Base-by-base conservation (phyloP, 257 asterid species). In the Handroanthus guayacan region DNA sequence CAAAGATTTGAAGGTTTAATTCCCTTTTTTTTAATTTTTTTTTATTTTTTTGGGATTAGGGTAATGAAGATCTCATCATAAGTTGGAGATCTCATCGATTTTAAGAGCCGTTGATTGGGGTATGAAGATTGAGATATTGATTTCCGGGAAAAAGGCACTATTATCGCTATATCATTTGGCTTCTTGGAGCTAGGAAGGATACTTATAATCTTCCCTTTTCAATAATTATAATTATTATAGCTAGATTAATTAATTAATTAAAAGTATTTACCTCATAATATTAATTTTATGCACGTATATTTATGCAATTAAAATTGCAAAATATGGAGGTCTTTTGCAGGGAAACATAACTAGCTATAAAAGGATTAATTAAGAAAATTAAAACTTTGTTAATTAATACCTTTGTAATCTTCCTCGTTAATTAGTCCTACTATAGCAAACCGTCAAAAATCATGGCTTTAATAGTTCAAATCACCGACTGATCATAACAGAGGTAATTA, bases 11-110 rank as follows among this genome's bases (percentile, higher is more conserved):
- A 76, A 69, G 67, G 43, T 65, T 16, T 68, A 62, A 50, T 43
- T 45, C 47, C 56, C 65, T 12, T 18, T 70, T 13, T 3, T 31
- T 20, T 56, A 57, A 48, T 0, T 75, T 36, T 12, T 31, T 58
- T 51, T 7, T n/a, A 1, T 48, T 55, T 72, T 77, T 68, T 67
- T 44, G 47, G 67, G 85, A 87, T 83, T 84, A 84, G 81, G 79
- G 91, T 82, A 89, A 89, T 91, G 87, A 89, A 88, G 77, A 81
- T 89, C 87, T 88, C 85, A 86, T 84, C 81, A 84, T 84, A 73
- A 62, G 82, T 62, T 48, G 70, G 63, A 58, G 57, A 20, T 78
- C 62, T 16, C 62, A 43, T 68, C 71, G 75, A 81, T 74, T 84
- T 81, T 81, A 55, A 60, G 80, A 78, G 81, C 82, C 81, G 82